Conservation (phyloP, 345 rosid species). For the Leavenworthia alabamica region DNA sequence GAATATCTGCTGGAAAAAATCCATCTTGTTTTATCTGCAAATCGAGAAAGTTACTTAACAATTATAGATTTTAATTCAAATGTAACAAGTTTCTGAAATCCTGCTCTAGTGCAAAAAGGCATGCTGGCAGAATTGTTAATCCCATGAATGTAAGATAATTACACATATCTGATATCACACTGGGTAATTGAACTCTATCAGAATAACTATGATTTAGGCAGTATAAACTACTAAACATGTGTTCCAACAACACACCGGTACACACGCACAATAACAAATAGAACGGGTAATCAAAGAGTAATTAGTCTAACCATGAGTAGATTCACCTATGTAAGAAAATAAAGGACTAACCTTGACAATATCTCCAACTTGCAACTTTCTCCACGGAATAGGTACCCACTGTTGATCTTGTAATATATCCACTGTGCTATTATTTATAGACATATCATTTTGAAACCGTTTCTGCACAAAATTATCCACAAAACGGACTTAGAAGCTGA, state of each 20-base stretch:
- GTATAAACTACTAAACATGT: neutral
- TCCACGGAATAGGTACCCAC: constrained; percentile 83
- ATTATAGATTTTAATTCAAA: neutral
- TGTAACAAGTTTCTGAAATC: neutral
- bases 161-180: neutral
- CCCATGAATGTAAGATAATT: neutral
- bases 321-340: constrained; percentile 1
- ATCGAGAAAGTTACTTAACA: neutral
- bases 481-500: constrained; percentile 10
- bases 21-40: constrained; percentile 92
- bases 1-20: constrained; percentile 92
- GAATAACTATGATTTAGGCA: neutral
- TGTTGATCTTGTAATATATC: constrained; percentile 80
- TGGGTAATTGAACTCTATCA: neutral
- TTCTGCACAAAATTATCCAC: constrained; percentile 51
- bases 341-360: constrained; percentile 66
- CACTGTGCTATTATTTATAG: constrained; percentile 67
- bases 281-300: neutral
- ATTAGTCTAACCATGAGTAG: neutral
- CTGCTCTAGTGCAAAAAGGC: neutral
- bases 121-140: neutral
- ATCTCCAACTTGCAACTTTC: constrained; percentile 97
- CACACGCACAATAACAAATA: neutral
- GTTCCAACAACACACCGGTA: constrained; percentile 2
- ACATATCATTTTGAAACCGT: constrained; percentile 93